These are phyloP conservation scores for Vigna nakashimae DNA, from an alignment of 306 rosid species.

Conservation along the genomic window DNA sequence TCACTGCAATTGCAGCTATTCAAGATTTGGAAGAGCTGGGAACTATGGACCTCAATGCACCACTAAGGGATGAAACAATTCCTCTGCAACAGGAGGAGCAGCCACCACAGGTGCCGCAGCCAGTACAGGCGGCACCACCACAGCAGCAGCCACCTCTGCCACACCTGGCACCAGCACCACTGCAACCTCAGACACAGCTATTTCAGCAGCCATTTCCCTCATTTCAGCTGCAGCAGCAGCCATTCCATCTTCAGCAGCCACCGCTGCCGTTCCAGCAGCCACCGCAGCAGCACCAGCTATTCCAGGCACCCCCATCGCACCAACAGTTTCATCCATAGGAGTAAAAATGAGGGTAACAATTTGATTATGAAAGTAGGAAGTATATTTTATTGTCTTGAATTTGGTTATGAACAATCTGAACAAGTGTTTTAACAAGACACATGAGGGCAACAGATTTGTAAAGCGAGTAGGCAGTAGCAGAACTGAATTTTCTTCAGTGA, in stretches of 20 bases:
- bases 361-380: conserved; percentile 50
- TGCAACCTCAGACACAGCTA: conserved; percentile 19
- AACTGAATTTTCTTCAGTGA: conserved; percentile 70
- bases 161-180: background rate
- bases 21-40: conserved; percentile 76
- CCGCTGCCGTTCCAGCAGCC: conserved; percentile 36
- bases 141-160: conserved; percentile 33
- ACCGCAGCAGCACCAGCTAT: conserved; percentile 29
- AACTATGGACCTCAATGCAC: conserved; percentile 66
- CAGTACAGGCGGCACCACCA: conserved; percentile 10
- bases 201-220: conserved; percentile 28
- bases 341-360: conserved; percentile 2
- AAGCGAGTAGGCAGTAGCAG: conserved; percentile 75
- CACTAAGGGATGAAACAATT: conserved; percentile 56
- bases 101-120: conserved; percentile 32
- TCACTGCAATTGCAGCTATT: conserved; percentile 61
- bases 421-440: conserved; percentile 54
- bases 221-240: conserved; percentile 31
- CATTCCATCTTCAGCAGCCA: conserved; percentile 11
- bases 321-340: conserved; percentile 54
- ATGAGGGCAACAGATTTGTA: conserved; percentile 62
- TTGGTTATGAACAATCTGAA: conserved; percentile 55
- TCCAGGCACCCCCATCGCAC: conserved; percentile 35
- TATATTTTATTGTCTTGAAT: conserved; percentile 45
- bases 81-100: conserved; percentile 38